These are phyloP conservation scores for Ascochyta rabiei DNA, from an alignment of 2,329 filamentous ascomycete species.

Conservation along the genomic window DNA sequence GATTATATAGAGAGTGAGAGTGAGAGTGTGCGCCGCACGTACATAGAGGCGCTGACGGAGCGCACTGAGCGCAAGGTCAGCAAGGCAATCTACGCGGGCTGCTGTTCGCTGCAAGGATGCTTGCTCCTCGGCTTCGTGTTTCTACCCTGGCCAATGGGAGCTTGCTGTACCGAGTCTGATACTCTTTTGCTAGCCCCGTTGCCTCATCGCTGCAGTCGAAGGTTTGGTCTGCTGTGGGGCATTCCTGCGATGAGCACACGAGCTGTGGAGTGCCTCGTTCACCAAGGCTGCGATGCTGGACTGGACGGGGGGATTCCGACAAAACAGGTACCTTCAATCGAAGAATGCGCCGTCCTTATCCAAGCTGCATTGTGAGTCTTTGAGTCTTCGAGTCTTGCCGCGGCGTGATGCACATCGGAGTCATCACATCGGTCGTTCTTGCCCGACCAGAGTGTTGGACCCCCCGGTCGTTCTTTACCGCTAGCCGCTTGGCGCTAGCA, in stretches of 20 bases:
- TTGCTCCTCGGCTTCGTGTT: slow-evolving; percentile 27
- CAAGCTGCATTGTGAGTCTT: slow-evolving; percentile 19
- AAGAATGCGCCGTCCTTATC: slow-evolving; percentile 8
- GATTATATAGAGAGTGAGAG: slow-evolving; percentile 24
- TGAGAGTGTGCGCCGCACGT: slow-evolving; percentile 27
- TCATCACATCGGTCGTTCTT: slow-evolving; percentile 25
- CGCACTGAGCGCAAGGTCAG: slow-evolving; percentile 16
- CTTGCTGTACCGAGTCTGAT: slow-evolving; percentile 18
- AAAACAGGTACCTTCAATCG: not conserved
- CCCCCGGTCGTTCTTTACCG: slow-evolving; percentile 25
- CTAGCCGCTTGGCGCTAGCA: slow-evolving; percentile 29
- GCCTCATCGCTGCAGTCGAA: slow-evolving; percentile 37
- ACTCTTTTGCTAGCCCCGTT: slow-evolving; percentile 35
- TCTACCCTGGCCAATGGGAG: slow-evolving; percentile 36
- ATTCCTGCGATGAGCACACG: slow-evolving; percentile 33
- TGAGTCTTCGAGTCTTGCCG: slow-evolving; percentile 6
- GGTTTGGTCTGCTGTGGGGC: slow-evolving; percentile 41
- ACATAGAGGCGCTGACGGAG: slow-evolving; percentile 15
- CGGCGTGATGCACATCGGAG: slow-evolving; percentile 24
- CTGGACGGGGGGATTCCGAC: slow-evolving; percentile 5
- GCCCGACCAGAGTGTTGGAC: slow-evolving; percentile 18
- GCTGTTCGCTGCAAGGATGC: slow-evolving; percentile 34
- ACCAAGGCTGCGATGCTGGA: slow-evolving; percentile 6
- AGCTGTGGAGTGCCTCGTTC: slow-evolving; percentile 21
- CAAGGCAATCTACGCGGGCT: slow-evolving; percentile 31